These are phyloP conservation scores for Gillenia trifoliata DNA, from an alignment of 306 rosid genomes.

Conservation along the genomic window DNA sequence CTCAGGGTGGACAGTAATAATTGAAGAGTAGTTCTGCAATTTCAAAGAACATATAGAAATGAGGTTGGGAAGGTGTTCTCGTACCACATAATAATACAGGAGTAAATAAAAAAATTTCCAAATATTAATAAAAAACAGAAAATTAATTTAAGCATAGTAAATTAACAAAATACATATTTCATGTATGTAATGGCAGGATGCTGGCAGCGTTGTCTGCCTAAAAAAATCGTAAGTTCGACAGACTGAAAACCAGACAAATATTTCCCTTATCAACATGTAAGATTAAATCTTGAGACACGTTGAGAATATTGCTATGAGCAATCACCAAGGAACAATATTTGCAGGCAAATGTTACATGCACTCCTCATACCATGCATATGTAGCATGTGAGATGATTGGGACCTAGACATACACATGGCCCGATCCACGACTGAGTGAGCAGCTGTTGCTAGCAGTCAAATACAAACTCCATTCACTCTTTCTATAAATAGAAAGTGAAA, in stretches of 20 bases:
- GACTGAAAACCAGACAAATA: not conserved
- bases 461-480: not conserved
- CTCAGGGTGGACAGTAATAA: conserved; percentile 84
- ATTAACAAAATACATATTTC: not conserved
- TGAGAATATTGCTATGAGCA: not conserved
- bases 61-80: conserved; percentile 8
- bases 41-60: conserved; percentile 17
- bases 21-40: conserved; percentile 91
- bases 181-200: not conserved
- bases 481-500: not conserved
- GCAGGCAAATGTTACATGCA: not conserved
- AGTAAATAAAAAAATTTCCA: not conserved
- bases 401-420: not conserved
- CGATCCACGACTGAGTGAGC: not conserved
- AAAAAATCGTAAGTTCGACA: not conserved
- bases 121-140: not conserved
- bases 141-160: not conserved
- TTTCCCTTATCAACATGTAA: not conserved
- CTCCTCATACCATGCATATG: not conserved
- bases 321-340: not conserved
- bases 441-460: not conserved
- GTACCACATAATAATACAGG: conserved; percentile 1
- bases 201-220: not conserved
- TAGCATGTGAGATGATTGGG: not conserved
- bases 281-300: not conserved